Conservation (phyloP, 192 early-diverging fungal genomes). For the Spizellomyces sp. region DNA sequence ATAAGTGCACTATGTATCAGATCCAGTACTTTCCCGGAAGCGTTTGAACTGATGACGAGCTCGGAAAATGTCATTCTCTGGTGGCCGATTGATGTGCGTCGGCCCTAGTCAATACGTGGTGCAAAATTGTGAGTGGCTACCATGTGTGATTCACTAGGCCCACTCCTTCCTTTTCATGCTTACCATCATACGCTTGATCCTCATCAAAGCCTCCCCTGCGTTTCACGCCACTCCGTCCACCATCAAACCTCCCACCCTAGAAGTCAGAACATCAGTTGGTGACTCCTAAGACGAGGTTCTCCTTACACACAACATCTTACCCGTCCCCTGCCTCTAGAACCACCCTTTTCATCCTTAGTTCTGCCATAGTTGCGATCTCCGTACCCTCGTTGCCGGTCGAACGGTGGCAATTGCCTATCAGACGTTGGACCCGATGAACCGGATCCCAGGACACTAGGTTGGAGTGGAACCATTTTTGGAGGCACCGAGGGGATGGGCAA, state of each 20-base stretch:
- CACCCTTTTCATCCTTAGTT: no score
- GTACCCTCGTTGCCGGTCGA: no score
- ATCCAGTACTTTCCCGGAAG: constrained; percentile 7
- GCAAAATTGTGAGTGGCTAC: no score
- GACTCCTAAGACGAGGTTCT: no score
- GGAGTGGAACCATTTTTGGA: constrained; percentile 26
- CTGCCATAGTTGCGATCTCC: no score
- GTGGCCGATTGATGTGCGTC: constrained; percentile 24
- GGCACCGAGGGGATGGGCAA: constrained; percentile 13
- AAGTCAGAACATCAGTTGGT: no score
- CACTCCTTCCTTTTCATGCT: neutral
- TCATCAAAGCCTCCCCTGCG: constrained; percentile 25
- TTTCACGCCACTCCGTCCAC: constrained; percentile 1
- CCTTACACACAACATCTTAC: no score
- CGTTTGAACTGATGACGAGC: constrained; percentile 28
- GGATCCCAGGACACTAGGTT: neutral
- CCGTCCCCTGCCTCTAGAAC: no score
- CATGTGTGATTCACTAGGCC: no score
- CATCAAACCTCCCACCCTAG: neutral
- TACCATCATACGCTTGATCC: constrained; percentile 16
- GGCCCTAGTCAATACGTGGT: no score
- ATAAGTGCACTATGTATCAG: neutral
- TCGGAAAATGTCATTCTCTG: constrained; percentile 31
- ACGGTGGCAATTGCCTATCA: no score
- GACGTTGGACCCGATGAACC: neutral